These are phyloP conservation scores for Cordyceps cicadae DNA, from an alignment of 2,329 filamentous ascomycete species.

Conservation along the genomic window DNA sequence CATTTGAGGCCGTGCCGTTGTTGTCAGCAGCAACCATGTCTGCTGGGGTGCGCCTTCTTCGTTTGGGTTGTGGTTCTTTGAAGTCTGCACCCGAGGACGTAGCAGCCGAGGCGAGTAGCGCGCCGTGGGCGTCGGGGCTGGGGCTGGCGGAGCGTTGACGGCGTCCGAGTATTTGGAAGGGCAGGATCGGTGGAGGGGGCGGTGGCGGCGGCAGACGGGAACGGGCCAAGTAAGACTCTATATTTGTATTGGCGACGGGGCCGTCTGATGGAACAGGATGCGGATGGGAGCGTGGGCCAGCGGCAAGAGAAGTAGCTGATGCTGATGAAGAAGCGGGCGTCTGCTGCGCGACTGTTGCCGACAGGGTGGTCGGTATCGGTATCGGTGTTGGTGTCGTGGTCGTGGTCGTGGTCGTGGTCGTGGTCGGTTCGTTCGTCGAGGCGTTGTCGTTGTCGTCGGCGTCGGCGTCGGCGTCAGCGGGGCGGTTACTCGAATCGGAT, in stretches of 20 bases:
- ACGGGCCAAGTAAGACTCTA: slow-evolving; percentile 29
- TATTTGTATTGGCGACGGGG: slow-evolving; percentile 34
- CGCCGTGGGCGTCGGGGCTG: slow-evolving; percentile 24
- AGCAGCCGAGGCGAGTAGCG: slow-evolving; percentile 10
- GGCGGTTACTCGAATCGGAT: slow-evolving; percentile 24
- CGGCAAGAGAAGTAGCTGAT: slow-evolving; percentile 37
- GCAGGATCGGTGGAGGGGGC: slow-evolving; percentile 15
- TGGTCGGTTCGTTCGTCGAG: neutral
- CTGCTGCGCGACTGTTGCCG: slow-evolving; percentile 34
- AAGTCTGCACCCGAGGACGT: slow-evolving; percentile 13
- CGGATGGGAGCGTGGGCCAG: slow-evolving; percentile 14
- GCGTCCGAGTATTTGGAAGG: slow-evolving; percentile 42
- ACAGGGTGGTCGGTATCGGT: neutral
- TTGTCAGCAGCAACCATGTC: slow-evolving; percentile 53
- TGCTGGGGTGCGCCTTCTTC: slow-evolving; percentile 47
- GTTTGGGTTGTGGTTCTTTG: slow-evolving; percentile 26
- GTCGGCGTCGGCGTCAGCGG: slow-evolving; percentile 48
- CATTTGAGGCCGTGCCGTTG: slow-evolving; percentile 49
- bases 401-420: neutral
- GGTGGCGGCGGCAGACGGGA: slow-evolving; percentile 16
- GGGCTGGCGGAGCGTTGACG: slow-evolving; percentile 40
- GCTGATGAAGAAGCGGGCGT: slow-evolving; percentile 27
- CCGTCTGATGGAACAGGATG: slow-evolving; percentile 12
- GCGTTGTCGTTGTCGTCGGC: slow-evolving; percentile 40
- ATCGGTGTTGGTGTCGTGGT: neutral